These are phyloP conservation scores for Diaporthe aspalathi DNA, from an alignment of 2,329 filamentous ascomycete genomes.

Conservation along the genomic window DNA sequence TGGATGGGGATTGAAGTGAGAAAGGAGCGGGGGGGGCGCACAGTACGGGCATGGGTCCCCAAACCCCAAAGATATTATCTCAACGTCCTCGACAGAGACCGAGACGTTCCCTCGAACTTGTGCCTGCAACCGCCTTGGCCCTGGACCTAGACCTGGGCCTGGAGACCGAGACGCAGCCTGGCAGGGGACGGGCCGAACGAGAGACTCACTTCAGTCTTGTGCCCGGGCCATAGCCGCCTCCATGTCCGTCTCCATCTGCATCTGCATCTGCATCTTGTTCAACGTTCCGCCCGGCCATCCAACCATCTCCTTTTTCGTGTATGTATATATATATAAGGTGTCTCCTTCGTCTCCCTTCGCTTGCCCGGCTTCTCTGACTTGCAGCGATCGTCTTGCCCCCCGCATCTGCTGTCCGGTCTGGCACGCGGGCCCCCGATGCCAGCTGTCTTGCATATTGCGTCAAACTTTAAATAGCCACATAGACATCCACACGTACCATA, in stretches of 20 bases:
- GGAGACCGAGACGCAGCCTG: too few species aligned
- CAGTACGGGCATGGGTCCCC: constrained; percentile 9
- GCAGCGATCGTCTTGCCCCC: background rate
- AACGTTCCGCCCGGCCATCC: background rate
- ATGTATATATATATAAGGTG: too few species aligned
- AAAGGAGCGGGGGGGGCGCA: background rate
- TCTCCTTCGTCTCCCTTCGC: background rate
- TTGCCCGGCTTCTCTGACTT: background rate
- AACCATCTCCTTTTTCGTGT: too few species aligned
- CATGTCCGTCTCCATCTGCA: too few species aligned
- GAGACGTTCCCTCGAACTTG: constrained; percentile 3
- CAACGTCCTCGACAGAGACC: background rate
- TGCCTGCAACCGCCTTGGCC: background rate
- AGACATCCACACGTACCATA: background rate
- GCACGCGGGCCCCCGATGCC: constrained; percentile 31
- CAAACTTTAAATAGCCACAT: constrained; percentile 31
- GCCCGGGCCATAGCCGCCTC: too few species aligned
- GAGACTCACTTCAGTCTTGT: too few species aligned
- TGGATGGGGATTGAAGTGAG: background rate
- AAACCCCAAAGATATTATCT: constrained; percentile 7
- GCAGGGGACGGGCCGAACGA: constrained; percentile 19
- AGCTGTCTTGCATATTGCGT: constrained; percentile 38
- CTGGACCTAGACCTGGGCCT: constrained; percentile 9
- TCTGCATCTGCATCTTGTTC: constrained; percentile 12
- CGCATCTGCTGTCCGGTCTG: constrained; percentile 7